Evolutionary conservation across 208 protist genomes (phyloP).

Genomic region (Naegleria fowleri): DNA sequence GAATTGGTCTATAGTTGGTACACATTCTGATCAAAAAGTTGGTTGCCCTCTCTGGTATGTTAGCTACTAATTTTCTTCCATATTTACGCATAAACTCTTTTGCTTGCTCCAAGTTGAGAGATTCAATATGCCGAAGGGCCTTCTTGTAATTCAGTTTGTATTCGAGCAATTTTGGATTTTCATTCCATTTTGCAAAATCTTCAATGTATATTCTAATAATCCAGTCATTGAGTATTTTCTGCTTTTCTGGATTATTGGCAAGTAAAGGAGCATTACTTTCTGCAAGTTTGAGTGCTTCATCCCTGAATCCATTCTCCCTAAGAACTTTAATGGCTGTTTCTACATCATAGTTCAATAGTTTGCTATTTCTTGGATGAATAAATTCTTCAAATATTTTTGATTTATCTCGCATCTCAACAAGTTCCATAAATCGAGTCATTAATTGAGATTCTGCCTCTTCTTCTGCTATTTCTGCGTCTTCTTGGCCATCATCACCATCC

Average conservation of each 20-base stretch:
- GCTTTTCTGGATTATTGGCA: background rate
- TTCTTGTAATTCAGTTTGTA: background rate
- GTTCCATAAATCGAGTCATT: constrained; percentile 43
- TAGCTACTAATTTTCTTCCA: constrained; percentile 62
- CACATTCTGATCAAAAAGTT: constrained; percentile 61
- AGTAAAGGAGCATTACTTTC: constrained; percentile 40
- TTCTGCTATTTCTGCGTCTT: background rate
- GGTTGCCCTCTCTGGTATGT: constrained; percentile 55
- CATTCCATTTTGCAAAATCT: constrained; percentile 17
- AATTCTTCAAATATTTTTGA: background rate
- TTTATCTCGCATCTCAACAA: background rate
- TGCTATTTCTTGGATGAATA: background rate
- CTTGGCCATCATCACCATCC: constrained; percentile 27
- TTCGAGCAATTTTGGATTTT: background rate
- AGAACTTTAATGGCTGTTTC: constrained; percentile 85
- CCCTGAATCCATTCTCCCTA: constrained; percentile 69
- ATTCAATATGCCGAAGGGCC: constrained; percentile 2
- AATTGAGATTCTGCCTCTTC: background rate
- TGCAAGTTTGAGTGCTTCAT: constrained; percentile 73
- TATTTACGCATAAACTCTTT: constrained; percentile 55
- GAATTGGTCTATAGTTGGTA: constrained; percentile 47
- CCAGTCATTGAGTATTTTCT: constrained; percentile 14
- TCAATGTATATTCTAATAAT: constrained; percentile 1
- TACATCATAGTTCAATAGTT: constrained; percentile 72
- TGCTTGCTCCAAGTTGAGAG: background rate